Evolutionary conservation across 2,329 filamentous ascomycete species (phyloP).

Genomic region (Stylonectria norvegica): DNA sequence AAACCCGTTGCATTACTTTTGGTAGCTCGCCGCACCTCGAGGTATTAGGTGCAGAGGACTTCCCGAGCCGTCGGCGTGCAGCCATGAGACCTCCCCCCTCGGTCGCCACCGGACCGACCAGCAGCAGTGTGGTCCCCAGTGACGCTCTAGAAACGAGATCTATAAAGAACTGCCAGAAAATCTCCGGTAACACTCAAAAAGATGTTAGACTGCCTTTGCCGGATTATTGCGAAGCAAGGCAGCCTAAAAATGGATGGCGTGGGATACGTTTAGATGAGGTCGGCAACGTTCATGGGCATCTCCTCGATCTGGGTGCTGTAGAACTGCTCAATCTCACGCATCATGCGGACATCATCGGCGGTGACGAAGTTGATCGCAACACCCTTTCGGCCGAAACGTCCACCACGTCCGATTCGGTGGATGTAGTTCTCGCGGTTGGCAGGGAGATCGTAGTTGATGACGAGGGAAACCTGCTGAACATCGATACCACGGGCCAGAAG

Average conservation of each 20-base stretch:
- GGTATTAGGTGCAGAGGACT: conserved; percentile 38
- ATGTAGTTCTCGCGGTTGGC: conserved; percentile 99
- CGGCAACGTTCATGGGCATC: conserved; percentile 95
- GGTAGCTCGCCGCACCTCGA: conserved; percentile 37
- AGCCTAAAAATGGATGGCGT: conserved; percentile 24
- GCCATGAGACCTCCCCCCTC: conserved; percentile 31
- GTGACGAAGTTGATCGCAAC: conserved; percentile 99
- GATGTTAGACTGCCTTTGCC: conserved; percentile 29
- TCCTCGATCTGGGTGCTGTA: conserved; percentile 99
- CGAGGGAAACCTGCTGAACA: conserved; percentile 97
- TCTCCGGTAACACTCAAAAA: conserved; percentile 29
- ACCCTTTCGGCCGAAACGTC: conserved; percentile 99
- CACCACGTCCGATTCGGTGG: conserved; percentile 98
- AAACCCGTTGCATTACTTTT: conserved; percentile 44
- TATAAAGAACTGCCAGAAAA: conserved; percentile 39
- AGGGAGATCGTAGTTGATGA: conserved; percentile 99
- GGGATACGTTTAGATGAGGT: conserved; percentile 60
- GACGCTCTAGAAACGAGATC: conserved; percentile 39
- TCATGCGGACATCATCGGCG: conserved; percentile 98
- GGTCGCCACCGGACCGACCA: conserved; percentile 30
- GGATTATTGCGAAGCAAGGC: conserved; percentile 17
- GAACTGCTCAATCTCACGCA: conserved; percentile 99
- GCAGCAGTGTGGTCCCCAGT: conserved; percentile 22
- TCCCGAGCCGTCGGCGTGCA: conserved; percentile 38
- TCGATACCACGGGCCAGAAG: conserved; percentile 99